Conservation (phyloP, 2,329 filamentous ascomycete species). For the Aureobasidium sp. region DNA sequence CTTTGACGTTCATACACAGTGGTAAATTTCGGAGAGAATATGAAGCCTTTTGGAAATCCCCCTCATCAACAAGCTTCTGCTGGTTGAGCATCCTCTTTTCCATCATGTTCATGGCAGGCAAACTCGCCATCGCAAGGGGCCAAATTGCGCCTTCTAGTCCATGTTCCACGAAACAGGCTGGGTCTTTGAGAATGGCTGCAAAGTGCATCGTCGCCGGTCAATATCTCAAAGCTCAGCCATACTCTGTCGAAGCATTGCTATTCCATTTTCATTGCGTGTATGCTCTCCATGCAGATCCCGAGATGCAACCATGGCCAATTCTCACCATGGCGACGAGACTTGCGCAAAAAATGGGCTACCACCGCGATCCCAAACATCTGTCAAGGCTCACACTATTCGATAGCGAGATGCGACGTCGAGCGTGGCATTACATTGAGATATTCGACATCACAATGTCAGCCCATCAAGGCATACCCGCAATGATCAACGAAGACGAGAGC, state of each 20-base stretch:
- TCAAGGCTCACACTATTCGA: slow-evolving; percentile 12
- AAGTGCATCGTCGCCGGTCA: neutral
- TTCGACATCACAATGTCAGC: slow-evolving; percentile 12
- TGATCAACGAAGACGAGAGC: slow-evolving; percentile 7
- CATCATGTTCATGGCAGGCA: slow-evolving; percentile 2
- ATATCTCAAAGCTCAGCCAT: slow-evolving; percentile 5
- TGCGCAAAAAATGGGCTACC: slow-evolving; percentile 14
- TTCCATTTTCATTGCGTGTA: neutral
- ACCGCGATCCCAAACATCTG: slow-evolving; percentile 12
- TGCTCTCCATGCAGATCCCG: neutral
- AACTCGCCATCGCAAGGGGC: neutral
- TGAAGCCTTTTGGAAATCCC: slow-evolving; percentile 4
- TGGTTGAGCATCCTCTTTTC: slow-evolving; percentile 11
- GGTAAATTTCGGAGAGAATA: slow-evolving; percentile 10
- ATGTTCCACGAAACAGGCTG: neutral
- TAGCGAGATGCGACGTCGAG: slow-evolving; percentile 14
- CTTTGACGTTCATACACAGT: slow-evolving; percentile 8
- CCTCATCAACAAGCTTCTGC: neutral
- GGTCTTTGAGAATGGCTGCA: neutral
- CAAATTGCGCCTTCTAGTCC: neutral
- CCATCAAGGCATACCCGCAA: slow-evolving; percentile 8
- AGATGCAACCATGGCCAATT: neutral
- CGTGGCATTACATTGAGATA: slow-evolving; percentile 1
- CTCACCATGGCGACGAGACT: slow-evolving; percentile 7
- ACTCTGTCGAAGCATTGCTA: slow-evolving; percentile 9